phyloP scores from a whole-genome alignment of 306 rosid genomes.

The Arachis stenosperma region DNA sequence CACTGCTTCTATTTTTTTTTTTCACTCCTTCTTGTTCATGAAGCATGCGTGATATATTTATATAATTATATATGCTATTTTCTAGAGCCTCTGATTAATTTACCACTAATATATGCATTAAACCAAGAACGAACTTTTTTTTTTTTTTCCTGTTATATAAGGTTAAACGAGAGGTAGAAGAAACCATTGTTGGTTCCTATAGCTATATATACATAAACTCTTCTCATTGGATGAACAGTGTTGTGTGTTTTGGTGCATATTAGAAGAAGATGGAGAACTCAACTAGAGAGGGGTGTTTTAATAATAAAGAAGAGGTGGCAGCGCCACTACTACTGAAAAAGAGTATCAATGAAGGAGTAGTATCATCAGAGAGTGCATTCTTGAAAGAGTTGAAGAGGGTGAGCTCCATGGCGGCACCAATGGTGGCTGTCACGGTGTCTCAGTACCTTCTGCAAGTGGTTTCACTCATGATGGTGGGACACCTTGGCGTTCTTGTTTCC shows the following conservation, averaged over 20 bases:
- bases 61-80: not conserved
- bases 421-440: slow-evolving; percentile 55
- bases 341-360: not conserved
- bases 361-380: slow-evolving; percentile 26
- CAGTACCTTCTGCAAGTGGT: slow-evolving; percentile 61
- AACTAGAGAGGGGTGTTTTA: slow-evolving; percentile 31
- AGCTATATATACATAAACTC: not conserved
- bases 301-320: slow-evolving; percentile 22
- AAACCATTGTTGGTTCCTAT: not conserved
- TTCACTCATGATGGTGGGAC: slow-evolving; percentile 57
- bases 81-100: not conserved
- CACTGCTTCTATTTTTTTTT: too few relatives aligned
- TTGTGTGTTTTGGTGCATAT: too few relatives aligned
- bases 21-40: not conserved
- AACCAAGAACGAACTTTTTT: not conserved
- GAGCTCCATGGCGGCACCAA: slow-evolving; percentile 56
- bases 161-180: not conserved
- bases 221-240: not conserved
- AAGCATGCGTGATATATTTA: not conserved
- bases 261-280: not conserved
- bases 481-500: slow-evolving; percentile 43
- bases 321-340: slow-evolving; percentile 33
- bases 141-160: not conserved
- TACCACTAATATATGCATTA: not conserved
- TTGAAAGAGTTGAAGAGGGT: slow-evolving; percentile 41